Conservation (phyloP, 805 yeast species). For the Ogataea polymorpha region DNA sequence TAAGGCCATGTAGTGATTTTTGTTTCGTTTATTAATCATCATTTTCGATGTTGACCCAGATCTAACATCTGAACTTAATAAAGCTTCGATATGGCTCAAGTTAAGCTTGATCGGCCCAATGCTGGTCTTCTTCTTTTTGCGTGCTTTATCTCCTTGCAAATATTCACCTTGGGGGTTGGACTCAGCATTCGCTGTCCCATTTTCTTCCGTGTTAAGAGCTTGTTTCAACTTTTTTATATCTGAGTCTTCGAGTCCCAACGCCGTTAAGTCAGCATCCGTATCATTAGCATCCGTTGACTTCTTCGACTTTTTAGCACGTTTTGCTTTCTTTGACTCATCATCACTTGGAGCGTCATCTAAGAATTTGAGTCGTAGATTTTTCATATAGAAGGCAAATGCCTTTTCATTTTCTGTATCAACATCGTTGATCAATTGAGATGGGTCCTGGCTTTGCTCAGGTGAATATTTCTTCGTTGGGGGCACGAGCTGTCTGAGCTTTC, state of each 20-base stretch:
- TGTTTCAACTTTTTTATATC: not conserved
- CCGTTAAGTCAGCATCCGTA: slow-evolving; percentile 2
- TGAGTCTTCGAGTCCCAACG: slow-evolving; percentile 1
- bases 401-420: slow-evolving; percentile 47
- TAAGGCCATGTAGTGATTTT: slow-evolving; percentile 25
- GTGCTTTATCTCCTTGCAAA: slow-evolving; percentile 16
- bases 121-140: slow-evolving; percentile 5
- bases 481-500: slow-evolving; percentile 24
- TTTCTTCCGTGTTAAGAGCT: not conserved
- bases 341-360: slow-evolving; percentile 19
- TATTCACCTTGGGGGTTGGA: not conserved
- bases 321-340: slow-evolving; percentile 9
- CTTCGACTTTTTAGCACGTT: slow-evolving; percentile 8
- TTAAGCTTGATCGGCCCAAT: slow-evolving; percentile 22
- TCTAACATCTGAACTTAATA: slow-evolving; percentile 25
- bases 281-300: slow-evolving; percentile 10
- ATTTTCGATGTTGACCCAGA: slow-evolving; percentile 25
- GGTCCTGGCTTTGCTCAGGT: slow-evolving; percentile 5
- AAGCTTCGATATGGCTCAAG: slow-evolving; percentile 18
- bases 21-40: slow-evolving; percentile 22
- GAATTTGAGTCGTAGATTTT: slow-evolving; percentile 37
- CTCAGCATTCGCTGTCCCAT: not conserved
- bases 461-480: slow-evolving; percentile 16
- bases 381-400: slow-evolving; percentile 48
- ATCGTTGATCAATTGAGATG: slow-evolving; percentile 31